Evolutionary conservation across 2,329 filamentous ascomycete genomes (phyloP), one percentile per base, ranked within the genome.

Genomic region (Cercospora sp.): DNA sequence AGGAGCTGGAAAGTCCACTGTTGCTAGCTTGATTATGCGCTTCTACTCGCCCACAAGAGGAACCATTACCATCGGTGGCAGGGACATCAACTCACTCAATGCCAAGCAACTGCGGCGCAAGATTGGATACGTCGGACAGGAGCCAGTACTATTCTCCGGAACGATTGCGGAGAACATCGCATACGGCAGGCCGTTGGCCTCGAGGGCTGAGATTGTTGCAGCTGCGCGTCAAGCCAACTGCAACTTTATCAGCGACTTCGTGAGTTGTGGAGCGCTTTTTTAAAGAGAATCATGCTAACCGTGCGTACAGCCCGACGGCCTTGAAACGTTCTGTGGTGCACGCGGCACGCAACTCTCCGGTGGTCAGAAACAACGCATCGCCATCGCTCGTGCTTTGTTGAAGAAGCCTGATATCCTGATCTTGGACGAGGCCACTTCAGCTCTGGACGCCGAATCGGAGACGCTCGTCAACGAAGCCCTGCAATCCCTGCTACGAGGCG

Each of bases 401-500:
- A 98, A 98, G 80, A 88, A 97, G 71, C 96, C 96, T 0, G 95
- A 99, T 81, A 98, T 99, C 71, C 84, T 99, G 30, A 97, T 99
- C 69, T 87, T 99, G 0, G 95, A 99, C 77, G 95, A 99, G 84
- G 82, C 96, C 18, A 99, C 96, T 0, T 97, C 93, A 2, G 95
- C 95, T 0, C 86, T 99, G 7, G 95, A 99, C 78, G 95, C 95
- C 13, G 95, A 99, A 80, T 97, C 93, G 0, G 95, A 99, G 80
- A 98, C 95, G 0, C 87, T 98, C 2, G 95, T 99, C 68, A 99
- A 99, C 78, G 90, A 93, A 74, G 95, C 95, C 3, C 85, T 99
- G 2, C 88, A 89, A 6, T 89, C 88, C 55, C 85, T 99, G 36
- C 89, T 99, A 30, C 87, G 88, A 70, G 93, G 93, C 33, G 91